A percentile compares a stretch with the other conserved stretches of the same genome.
Evolutionary conservation across 2,329 filamentous ascomycete genomes (phyloP).

Genomic region (Colletotrichum brevisporum): DNA sequence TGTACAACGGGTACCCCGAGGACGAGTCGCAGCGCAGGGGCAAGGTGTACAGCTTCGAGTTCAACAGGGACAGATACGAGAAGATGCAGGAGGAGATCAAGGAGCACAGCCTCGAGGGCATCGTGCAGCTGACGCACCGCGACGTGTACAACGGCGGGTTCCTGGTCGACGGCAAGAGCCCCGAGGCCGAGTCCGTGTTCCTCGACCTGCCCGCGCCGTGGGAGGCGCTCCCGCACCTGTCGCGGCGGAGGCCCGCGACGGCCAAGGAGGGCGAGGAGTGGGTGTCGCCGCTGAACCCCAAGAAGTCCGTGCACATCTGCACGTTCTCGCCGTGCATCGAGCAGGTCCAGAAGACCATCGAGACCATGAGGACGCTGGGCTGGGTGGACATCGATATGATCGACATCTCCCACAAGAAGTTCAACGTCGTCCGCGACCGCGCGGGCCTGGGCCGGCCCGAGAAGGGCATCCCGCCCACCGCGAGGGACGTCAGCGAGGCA

Average conservation of each 20-base stretch:
- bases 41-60: conserved; percentile 87
- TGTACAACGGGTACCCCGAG: conserved; percentile 79
- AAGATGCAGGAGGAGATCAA: conserved; percentile 78
- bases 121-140: conserved; percentile 82
- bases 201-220: conserved; percentile 86
- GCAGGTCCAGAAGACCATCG: conserved; percentile 90
- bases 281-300: conserved; percentile 77
- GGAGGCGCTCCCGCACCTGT: conserved; percentile 83
- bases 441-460: conserved; percentile 78
- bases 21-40: conserved; percentile 65
- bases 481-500: conserved; percentile 85
- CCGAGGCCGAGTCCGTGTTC: conserved; percentile 79
- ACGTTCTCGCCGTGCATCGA: conserved; percentile 98
- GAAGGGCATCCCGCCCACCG: conserved; percentile 77
- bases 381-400: conserved; percentile 97
- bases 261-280: conserved; percentile 52
- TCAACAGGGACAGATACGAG: conserved; percentile 79
- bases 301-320: conserved; percentile 83
- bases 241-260: conserved; percentile 61
- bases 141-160: conserved; percentile 86
- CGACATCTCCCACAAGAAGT: conserved; percentile 83
- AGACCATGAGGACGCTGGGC: conserved; percentile 81
- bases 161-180: conserved; percentile 70
- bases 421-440: conserved; percentile 87
- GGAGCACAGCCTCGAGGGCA: conserved; percentile 74